These are phyloP conservation scores for Leptomonas seymouri DNA, from an alignment of 208 protist genomes.

Conservation along the genomic window DNA sequence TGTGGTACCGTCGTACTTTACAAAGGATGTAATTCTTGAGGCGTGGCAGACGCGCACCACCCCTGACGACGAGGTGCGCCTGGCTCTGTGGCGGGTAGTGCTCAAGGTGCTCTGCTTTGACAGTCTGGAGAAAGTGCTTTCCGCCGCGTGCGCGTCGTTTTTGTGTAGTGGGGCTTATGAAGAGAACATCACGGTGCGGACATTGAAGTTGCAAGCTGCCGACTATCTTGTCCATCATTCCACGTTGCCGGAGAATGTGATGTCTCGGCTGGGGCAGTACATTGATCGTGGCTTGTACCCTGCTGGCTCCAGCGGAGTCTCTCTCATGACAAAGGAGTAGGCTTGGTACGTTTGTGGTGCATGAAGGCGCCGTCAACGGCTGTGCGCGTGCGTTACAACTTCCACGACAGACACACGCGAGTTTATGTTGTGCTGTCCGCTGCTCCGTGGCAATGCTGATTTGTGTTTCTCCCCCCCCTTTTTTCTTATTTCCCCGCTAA, in stretches of 20 bases:
- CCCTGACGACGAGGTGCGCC: conserved; percentile 52
- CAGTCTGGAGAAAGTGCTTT: conserved; percentile 24
- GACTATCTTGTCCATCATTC: conserved; percentile 28
- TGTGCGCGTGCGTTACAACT: too few species aligned
- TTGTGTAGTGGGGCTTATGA: conserved; percentile 43
- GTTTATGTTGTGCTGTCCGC: too few species aligned
- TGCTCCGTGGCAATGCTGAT: too few species aligned
- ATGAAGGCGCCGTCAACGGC: neutral
- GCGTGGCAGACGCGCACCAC: conserved; percentile 56
- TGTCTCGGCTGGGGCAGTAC: conserved; percentile 36
- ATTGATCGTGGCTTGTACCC: conserved; percentile 67
- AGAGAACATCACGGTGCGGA: conserved; percentile 43
- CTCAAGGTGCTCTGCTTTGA: conserved; percentile 20
- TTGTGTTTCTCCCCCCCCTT: too few species aligned
- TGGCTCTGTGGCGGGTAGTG: conserved; percentile 54
- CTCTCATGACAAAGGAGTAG: conserved; percentile 50
- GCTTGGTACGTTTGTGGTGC: neutral
- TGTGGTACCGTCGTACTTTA: conserved; percentile 47
- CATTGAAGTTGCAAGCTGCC: conserved; percentile 54
- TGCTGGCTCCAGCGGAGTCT: conserved; percentile 53
- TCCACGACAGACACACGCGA: too few species aligned
- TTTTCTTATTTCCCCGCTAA: too few species aligned
- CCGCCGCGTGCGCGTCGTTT: conserved; percentile 56
- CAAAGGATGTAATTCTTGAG: conserved; percentile 37
- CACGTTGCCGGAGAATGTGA: conserved; percentile 39